These are phyloP conservation scores for Tetraselmis striata DNA, from an alignment of 139 green algal genomes.

Conservation along the genomic window DNA sequence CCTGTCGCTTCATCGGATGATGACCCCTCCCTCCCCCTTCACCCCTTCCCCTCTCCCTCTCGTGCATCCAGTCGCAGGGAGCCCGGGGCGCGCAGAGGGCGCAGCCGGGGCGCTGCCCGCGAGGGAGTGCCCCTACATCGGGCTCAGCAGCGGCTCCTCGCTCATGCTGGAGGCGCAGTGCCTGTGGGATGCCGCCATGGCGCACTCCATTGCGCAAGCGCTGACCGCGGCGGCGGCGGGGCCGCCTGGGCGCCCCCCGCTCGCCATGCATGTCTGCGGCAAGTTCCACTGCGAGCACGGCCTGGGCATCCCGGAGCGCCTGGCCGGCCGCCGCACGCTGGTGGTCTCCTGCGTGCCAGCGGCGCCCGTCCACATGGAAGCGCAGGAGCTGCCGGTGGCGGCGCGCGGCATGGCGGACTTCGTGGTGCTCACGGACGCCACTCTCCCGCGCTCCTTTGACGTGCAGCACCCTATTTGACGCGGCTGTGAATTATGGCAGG, in stretches of 20 bases:
- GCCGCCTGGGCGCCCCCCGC: no score
- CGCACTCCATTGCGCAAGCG: slow-evolving; percentile 21
- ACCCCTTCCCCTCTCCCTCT: no score
- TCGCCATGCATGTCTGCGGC: slow-evolving; percentile 41
- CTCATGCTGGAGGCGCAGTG: slow-evolving; percentile 44
- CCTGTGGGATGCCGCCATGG: slow-evolving; percentile 47
- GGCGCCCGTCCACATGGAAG: neutral
- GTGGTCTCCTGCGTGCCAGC: neutral
- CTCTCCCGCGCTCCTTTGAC: neutral
- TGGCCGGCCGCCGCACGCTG: slow-evolving; percentile 5
- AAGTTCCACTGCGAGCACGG: slow-evolving; percentile 44
- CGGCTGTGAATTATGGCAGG: no score
- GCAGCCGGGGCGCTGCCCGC: no score
- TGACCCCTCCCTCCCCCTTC: no score
- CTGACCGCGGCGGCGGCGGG: no score
- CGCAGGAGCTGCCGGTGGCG: neutral
- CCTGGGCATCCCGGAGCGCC: slow-evolving; percentile 41
- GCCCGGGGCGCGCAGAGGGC: no score
- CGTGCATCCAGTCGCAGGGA: no score
- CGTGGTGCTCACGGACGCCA: neutral
- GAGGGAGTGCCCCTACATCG: slow-evolving; percentile 35
- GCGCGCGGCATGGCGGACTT: neutral
- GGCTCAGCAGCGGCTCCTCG: slow-evolving; percentile 19
- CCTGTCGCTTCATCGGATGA: no score
- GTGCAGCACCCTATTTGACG: neutral